Base-by-base conservation (phyloP, 768 basidiomycete species). In the Mycena albidolilacea region DNA sequence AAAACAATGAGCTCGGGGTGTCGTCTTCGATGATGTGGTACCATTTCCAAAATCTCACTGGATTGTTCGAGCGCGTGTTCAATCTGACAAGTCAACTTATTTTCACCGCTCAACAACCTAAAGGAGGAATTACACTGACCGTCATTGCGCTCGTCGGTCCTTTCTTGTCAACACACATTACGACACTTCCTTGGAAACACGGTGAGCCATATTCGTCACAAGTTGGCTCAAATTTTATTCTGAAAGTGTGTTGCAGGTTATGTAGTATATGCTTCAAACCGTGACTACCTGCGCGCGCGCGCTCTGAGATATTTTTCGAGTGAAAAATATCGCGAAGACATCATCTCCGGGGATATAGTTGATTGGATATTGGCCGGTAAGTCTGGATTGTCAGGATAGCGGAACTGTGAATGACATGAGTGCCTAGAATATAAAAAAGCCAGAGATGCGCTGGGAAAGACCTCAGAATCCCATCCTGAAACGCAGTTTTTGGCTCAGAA, bases 71-170 rank as follows among this genome's bases (percentile, higher is more conserved):
- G 19, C 64, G 54, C 2, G n/a, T 11, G 12, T 74, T 63, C 64
- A 43, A 52, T 19, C 41, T 74, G 1, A 4, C 58, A 3, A 57
- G 39, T 11, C 67, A 74, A 39, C 10, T 74, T 7, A 17, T 58
- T 4, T 74, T 74, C 60, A 70, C 62, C 3, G 46, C 38, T 11
- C 73, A 70, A 23, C 68, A 70, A 55, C 41, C 43, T 1, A 66
- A 43, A 17, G 69, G 58, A 5, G 73, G 68, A 30, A 50, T 61
- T 8, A 61, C 30, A 0, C 69, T 74, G 35, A 74, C 68, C 1
- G 3, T 61, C 1, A 43, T 74, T 2, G 60, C 63, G 0, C 59
- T 74, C 10, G 57, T 69, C 9, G 46, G 59, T 14, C 73, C 73
- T 8, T 21, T 73, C 5, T 69, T 73, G 9, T 23, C 46, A 17